A percentile compares a stretch with the other conserved stretches of the same genome.
Evolutionary conservation across 2,329 filamentous ascomycete species (phyloP).

Genomic region (Bisporella sp.): DNA sequence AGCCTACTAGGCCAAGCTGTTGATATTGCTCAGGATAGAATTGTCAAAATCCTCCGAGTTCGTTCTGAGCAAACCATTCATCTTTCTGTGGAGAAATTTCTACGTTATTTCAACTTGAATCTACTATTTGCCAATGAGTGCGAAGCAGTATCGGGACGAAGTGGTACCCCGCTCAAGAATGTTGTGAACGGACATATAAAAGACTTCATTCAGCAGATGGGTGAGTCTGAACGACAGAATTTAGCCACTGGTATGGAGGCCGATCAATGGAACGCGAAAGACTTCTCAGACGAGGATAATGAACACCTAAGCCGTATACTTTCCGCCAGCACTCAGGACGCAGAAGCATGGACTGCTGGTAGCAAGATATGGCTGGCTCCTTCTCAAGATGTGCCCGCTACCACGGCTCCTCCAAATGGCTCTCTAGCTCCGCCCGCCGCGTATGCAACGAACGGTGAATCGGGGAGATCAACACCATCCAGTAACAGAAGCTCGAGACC

Average conservation of each 20-base stretch:
- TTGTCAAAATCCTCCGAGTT: slow-evolving; percentile 69
- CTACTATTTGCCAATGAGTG: slow-evolving; percentile 81
- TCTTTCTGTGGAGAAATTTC: slow-evolving; percentile 61
- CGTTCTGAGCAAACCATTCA: slow-evolving; percentile 66
- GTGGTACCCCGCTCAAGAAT: slow-evolving; percentile 68
- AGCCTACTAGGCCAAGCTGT: slow-evolving; percentile 74
- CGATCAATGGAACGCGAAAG: slow-evolving; percentile 72
- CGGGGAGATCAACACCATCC: slow-evolving; percentile 2
- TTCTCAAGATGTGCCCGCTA: slow-evolving; percentile 13
- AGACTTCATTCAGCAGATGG: slow-evolving; percentile 67
- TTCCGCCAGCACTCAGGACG: slow-evolving; percentile 64
- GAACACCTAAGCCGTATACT: slow-evolving; percentile 58
- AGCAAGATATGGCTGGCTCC: slow-evolving; percentile 47
- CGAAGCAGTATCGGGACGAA: slow-evolving; percentile 74
- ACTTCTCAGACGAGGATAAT: slow-evolving; percentile 60
- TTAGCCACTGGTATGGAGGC: slow-evolving; percentile 72
- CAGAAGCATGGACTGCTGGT: slow-evolving; percentile 56
- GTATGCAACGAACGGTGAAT: slow-evolving; percentile 31
- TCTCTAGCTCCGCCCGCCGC: slow-evolving; percentile 3
- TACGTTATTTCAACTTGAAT: slow-evolving; percentile 78
- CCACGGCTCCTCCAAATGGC: slow-evolving; percentile 2
- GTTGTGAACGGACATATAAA: slow-evolving; percentile 77
- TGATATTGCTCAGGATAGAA: slow-evolving; percentile 72
- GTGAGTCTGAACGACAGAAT: slow-evolving; percentile 65
- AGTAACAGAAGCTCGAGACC: slow-evolving; percentile 37